Evolutionary conservation across 805 yeast genomes (phyloP), one percentile per base, ranked within the genome.

Genomic region (Ogataea angusta): DNA sequence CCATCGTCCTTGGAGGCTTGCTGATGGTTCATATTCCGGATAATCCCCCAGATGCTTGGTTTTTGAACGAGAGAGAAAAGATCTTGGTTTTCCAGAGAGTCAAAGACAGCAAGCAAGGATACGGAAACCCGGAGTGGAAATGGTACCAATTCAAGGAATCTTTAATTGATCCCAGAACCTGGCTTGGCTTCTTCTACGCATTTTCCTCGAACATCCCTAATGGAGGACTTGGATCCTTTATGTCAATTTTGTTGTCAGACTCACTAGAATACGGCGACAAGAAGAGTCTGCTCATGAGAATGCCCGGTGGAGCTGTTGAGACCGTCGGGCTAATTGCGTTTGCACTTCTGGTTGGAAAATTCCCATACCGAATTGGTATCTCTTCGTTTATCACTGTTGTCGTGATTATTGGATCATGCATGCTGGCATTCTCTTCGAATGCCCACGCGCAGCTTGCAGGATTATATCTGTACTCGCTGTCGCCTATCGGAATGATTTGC

Each of bases 11-110:
- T 12, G 85, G 84, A 5, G 38, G 72, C 9, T 38, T 70, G 9
- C 66, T 78, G 43, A 57, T 59, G 31, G 47, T 75, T 39, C 76
- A 75, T 57, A 53, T 82, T 36, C 85, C 86, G 12, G 80, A 76
- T 48, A 57, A 65, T 24, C 86, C 87, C 19, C 58, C 59, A 54
- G 38, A 43, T 10, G 72, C 73, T 10, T 62, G 68, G 67, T 68
- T 66, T 41, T 56, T 69, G 46, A 59, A 47, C 25, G 64, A 60
- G 7, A 49, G 53, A 21, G 74, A 68, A 38, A 67, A 54, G 29
- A 30, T 45, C 10, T 59, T 63, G 10, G 65, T 64, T 6, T 69
- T 66, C 13, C 59, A 64, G 31, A 34, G 65, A 34, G 41, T 49
- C 24, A 36, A 42, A 22, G 39, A 34, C 6, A 50, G 48, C 26